phyloP scores from a whole-genome alignment of 352 stramenopile species.

The Thraustochytrium sp. region DNA sequence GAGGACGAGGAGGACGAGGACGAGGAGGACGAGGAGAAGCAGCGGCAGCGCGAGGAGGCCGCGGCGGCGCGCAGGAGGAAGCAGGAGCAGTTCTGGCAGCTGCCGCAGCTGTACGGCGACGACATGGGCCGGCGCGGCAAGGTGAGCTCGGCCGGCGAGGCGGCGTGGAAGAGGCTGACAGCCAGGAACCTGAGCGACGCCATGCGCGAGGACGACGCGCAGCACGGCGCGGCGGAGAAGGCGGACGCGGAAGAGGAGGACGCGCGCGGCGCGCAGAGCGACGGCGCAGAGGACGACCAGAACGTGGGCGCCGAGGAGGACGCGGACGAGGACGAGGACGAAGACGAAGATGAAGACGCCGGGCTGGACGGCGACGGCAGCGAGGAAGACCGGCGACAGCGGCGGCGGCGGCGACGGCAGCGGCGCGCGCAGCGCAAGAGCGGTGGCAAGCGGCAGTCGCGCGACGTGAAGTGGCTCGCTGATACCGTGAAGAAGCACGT shows the following conservation, averaged over 20 bases:
- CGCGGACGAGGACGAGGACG: too few relatives aligned
- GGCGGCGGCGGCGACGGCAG: background rate
- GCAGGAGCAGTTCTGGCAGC: background rate
- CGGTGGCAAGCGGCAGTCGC: background rate
- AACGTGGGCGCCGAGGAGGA: too few relatives aligned
- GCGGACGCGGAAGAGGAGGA: background rate
- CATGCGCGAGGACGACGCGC: too few relatives aligned
- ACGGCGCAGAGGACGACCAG: too few relatives aligned
- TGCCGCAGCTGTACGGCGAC: too few relatives aligned
- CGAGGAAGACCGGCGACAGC: background rate
- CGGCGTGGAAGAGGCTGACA: too few relatives aligned
- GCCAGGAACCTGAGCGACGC: too few relatives aligned
- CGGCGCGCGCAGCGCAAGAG: background rate
- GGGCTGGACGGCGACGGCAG: background rate
- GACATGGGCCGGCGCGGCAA: too few relatives aligned
- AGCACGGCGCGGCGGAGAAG: too few relatives aligned
- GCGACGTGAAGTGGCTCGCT: background rate
- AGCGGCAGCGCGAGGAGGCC: background rate
- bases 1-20: background rate
- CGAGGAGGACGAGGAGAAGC: background rate
- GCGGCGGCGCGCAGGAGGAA: background rate
- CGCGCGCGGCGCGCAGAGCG: background rate
- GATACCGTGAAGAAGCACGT: background rate
- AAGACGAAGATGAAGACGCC: too few relatives aligned
- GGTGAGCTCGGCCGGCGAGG: too few relatives aligned